These are phyloP conservation scores for Clonostachys rosea DNA, from an alignment of 2,329 filamentous ascomycete genomes.

Conservation along the genomic window DNA sequence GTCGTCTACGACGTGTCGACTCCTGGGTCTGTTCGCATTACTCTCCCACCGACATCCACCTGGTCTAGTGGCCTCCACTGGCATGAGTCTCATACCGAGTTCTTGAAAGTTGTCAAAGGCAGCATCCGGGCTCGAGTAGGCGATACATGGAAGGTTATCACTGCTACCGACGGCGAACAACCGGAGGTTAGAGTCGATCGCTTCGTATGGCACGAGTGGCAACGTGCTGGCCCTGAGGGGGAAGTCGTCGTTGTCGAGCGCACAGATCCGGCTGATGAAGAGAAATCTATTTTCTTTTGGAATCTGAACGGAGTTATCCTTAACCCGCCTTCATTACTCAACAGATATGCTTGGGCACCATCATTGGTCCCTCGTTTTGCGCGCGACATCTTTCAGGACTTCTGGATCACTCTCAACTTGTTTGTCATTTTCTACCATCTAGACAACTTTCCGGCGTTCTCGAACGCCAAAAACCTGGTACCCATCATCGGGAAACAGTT, in stretches of 20 bases:
- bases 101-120: constrained; percentile 33
- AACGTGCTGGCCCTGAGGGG: constrained; percentile 22
- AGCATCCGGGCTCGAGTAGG: constrained; percentile 18
- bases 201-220: constrained; percentile 37
- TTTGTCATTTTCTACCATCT: constrained; percentile 17
- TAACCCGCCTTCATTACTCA: constrained; percentile 6
- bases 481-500: neutral
- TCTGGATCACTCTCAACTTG: constrained; percentile 19
- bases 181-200: neutral
- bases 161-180: neutral
- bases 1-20: constrained; percentile 24
- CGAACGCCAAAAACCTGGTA: constrained; percentile 4
- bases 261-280: constrained; percentile 36
- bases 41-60: constrained; percentile 30
- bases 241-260: constrained; percentile 37
- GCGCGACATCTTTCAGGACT: constrained; percentile 7
- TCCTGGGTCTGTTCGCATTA: constrained; percentile 30
- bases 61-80: constrained; percentile 46
- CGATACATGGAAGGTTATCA: neutral
- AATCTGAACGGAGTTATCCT: constrained; percentile 39
- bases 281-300: constrained; percentile 43
- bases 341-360: neutral
- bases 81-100: constrained; percentile 41
- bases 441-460: constrained; percentile 21
- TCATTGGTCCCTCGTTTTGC: neutral